Base-by-base conservation (phyloP, 768 basidiomycete genomes). In the Suillus cothurnatus region DNA sequence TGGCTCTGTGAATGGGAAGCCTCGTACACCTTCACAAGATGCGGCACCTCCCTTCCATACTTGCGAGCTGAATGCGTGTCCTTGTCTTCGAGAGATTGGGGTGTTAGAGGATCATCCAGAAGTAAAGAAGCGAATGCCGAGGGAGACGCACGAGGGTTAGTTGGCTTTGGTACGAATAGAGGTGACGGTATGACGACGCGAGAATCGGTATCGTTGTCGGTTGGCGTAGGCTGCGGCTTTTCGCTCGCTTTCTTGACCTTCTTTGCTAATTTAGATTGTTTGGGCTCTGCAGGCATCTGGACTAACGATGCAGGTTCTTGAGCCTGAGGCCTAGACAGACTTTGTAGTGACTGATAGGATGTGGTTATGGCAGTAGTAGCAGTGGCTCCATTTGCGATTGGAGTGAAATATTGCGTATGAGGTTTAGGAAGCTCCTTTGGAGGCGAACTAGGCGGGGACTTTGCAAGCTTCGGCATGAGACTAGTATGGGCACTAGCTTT, bases 281-380 rank as follows among this genome's bases (percentile, higher is more conserved):
- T 89, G 4, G 72, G 74, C 49, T 79, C 76, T 7, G 77, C 43
- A 19, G 77, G 73, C 75, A 76, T 71, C 57, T 67, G 72, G 53
- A 77, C 69, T 38, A 77, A 61, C 8, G 75, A 38, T 15, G 67
- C 34, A 47, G 67, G 55, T 6, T 70, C 69, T 58, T 64, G 60
- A n/a, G 61, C 43, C 80, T 36, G 85, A 4, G 65, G 14, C 5
- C 73, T 70, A 7, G 77, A 86, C 9, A 93, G 80, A 68, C 85
- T 88, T 71, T 84, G 84, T 34, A 92, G 80, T 8, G 88, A 86
- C 66, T 92, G 91, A 67, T 92, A 92, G 0, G 89, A 88, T 2
- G 92, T 93, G 0, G 92, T 93, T 71, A 93, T 93, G 2, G 92
- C 92, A 19, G 91, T 92, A 0, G 92, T 93, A 15, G 87, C 92